Conservation (phyloP, 768 basidiomycete species). For the Pholiota microspora region DNA sequence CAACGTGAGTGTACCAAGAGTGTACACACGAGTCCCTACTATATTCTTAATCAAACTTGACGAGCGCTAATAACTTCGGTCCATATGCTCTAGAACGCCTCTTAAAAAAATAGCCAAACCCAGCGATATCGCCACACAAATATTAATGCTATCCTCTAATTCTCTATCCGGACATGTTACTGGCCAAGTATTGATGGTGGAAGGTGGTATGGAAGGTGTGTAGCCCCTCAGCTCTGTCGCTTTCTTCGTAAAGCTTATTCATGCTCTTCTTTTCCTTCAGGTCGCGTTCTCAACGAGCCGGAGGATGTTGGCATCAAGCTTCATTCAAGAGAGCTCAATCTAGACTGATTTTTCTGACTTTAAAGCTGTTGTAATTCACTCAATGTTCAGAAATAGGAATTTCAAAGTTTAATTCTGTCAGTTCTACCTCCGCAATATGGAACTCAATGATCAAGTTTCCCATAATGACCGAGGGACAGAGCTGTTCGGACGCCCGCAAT, state of each 20-base stretch:
- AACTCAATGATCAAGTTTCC: no score
- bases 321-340: background rate
- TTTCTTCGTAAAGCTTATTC: background rate
- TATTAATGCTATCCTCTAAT: constrained; percentile 59
- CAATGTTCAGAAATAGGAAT: no score
- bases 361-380: no score
- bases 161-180: constrained; percentile 67
- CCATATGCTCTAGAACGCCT: constrained; percentile 47
- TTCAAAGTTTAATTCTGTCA: no score
- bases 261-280: constrained; percentile 11
- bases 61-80: no score
- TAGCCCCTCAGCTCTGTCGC: background rate
- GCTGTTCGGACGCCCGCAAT: no score
- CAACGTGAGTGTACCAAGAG: constrained; percentile 66
- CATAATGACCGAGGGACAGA: no score
- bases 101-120: constrained; percentile 67
- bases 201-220: constrained; percentile 77
- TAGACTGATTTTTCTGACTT: constrained; percentile 6
- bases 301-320: constrained; percentile 18
- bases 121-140: constrained; percentile 62
- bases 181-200: constrained; percentile 68
- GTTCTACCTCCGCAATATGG: no score
- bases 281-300: constrained; percentile 28
- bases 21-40: background rate
- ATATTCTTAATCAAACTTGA: no score